Evolutionary conservation across 805 yeast species (phyloP).

Genomic region (Zygosaccharomyces pseudorouxii): DNA sequence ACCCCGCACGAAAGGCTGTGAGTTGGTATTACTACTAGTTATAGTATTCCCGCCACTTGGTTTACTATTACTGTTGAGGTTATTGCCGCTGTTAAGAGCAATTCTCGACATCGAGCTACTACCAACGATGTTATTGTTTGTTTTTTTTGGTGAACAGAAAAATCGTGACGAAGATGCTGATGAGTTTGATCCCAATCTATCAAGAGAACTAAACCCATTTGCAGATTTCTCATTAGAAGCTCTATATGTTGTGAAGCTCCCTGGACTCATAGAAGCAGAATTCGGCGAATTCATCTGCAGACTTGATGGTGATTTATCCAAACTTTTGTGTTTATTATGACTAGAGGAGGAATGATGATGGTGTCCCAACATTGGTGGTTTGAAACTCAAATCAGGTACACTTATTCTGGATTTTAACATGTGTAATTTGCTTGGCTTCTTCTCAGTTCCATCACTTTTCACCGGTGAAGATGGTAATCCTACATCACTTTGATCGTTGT

Average conservation of each 20-base stretch:
- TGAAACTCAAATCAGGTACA: constrained; percentile 22
- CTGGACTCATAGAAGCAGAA: constrained; percentile 2
- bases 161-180: constrained; percentile 5
- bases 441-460: not conserved
- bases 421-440: constrained; percentile 19
- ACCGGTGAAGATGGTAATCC: not conserved
- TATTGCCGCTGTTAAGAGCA: not conserved
- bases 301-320: constrained; percentile 5
- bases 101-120: not conserved
- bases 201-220: not conserved
- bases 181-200: constrained; percentile 3
- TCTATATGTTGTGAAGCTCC: not conserved
- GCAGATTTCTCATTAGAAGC: constrained; percentile 1
- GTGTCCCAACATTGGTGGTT: constrained; percentile 2
- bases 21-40: not conserved
- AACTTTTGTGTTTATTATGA: constrained; percentile 7
- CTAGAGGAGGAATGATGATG: constrained; percentile 4
- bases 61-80: not conserved
- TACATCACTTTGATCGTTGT: not conserved
- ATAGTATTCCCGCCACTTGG: not conserved
- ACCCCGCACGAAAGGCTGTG: constrained; percentile 1
- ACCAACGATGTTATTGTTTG: constrained; percentile 1
- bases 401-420: constrained; percentile 23
- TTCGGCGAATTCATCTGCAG: not conserved
- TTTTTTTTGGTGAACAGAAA: constrained; percentile 11